phyloP scores from a whole-genome alignment of 164 flowering plant genomes.

The Warburgia ugandensis region DNA sequence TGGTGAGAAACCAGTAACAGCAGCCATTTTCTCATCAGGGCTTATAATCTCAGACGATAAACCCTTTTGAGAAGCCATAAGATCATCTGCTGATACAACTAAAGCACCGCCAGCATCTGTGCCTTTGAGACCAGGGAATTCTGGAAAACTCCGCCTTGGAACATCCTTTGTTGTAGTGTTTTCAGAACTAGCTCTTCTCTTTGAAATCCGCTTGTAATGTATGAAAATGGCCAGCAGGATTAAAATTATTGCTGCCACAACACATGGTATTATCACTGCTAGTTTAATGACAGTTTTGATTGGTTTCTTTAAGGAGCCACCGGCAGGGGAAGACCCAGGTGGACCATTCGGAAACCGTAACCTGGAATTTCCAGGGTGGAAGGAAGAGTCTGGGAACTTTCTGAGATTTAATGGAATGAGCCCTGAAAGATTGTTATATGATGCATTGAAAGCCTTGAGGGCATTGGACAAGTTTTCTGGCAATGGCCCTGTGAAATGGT shows the following conservation, averaged over 20 bases:
- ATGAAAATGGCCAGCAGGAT: constrained; percentile 59
- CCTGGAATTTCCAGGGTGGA: constrained; percentile 72
- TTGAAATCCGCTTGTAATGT: constrained; percentile 45
- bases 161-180: constrained; percentile 30
- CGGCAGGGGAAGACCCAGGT: constrained; percentile 35
- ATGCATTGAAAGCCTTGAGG: constrained; percentile 66
- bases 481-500: constrained; percentile 71
- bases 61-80: constrained; percentile 59
- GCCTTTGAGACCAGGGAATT: constrained; percentile 39
- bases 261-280: constrained; percentile 55
- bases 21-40: constrained; percentile 60
- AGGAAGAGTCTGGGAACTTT: constrained; percentile 70
- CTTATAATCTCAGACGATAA: constrained; percentile 67
- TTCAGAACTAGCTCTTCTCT: constrained; percentile 21
- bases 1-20: constrained; percentile 57
- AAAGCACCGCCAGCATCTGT: constrained; percentile 41
- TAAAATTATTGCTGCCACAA: constrained; percentile 48
- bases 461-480: constrained; percentile 55
- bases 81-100: constrained; percentile 75
- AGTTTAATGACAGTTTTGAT: constrained; percentile 50
- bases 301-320: constrained; percentile 31
- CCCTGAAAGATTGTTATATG: constrained; percentile 84
- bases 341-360: constrained; percentile 48
- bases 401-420: constrained; percentile 72
- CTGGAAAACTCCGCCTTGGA: constrained; percentile 19